A percentile compares a stretch with the other conserved stretches of the same genome.
phyloP scores from a whole-genome alignment of 2,329 filamentous ascomycete genomes.

The Aureobasidium namibiae region DNA sequence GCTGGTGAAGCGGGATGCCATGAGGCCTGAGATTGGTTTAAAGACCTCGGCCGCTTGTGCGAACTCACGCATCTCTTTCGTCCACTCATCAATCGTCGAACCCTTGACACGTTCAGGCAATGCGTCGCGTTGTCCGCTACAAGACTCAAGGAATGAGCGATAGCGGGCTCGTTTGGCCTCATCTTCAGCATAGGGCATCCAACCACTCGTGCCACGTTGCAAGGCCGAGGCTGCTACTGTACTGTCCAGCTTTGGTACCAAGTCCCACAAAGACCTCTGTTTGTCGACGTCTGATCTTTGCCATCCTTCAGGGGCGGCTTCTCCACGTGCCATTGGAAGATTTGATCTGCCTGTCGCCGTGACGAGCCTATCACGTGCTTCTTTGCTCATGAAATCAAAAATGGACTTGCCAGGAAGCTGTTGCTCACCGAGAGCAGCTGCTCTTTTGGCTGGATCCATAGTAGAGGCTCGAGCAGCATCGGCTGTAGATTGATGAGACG shows the following conservation, averaged over 20 bases:
- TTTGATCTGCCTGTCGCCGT: constrained; percentile 65
- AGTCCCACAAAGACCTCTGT: constrained; percentile 44
- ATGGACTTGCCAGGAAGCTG: constrained; percentile 85
- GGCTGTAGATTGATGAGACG: constrained; percentile 55
- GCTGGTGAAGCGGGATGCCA: constrained; percentile 88
- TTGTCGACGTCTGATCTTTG: constrained; percentile 56
- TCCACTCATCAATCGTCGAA: constrained; percentile 62
- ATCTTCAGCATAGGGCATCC: constrained; percentile 80
- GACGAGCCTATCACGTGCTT: constrained; percentile 68
- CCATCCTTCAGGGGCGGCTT: constrained; percentile 59
- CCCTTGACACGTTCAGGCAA: constrained; percentile 49
- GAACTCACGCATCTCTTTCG: constrained; percentile 73
- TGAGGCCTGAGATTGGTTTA: constrained; percentile 81
- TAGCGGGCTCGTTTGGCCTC: constrained; percentile 74
- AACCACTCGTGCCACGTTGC: constrained; percentile 48
- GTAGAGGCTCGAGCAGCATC: constrained; percentile 71
- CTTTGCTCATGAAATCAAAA: constrained; percentile 81
- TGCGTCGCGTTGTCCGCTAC: constrained; percentile 53
- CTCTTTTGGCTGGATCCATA: constrained; percentile 68
- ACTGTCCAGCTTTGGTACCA: constrained; percentile 37
- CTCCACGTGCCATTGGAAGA: constrained; percentile 68
- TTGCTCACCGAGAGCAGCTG: constrained; percentile 71
- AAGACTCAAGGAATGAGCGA: constrained; percentile 68
- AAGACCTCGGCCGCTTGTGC: constrained; percentile 68
- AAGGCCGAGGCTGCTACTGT: constrained; percentile 38